Conservation (phyloP, 176 grass and related monocot species). For the Musa schizocarpa region DNA sequence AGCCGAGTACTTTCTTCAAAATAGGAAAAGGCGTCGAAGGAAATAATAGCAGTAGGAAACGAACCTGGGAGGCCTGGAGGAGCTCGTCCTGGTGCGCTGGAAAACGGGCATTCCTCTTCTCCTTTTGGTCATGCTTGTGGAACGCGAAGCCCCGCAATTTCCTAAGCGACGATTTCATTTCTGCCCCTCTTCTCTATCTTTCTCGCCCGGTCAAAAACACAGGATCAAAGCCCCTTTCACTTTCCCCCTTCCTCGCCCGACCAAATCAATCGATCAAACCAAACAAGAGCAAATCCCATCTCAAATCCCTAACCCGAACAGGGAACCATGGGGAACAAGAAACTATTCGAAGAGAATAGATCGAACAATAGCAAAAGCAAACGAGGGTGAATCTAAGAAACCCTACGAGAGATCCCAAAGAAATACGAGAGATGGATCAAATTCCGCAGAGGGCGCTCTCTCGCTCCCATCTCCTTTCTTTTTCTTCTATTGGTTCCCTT, state of each 20-base stretch:
- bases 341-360: neutral
- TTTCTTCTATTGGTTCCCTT: neutral
- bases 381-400: neutral
- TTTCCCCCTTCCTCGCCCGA: neutral
- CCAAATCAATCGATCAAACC: neutral
- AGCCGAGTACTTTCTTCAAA: neutral
- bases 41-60: neutral
- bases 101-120: constrained; percentile 31
- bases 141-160: constrained; percentile 58
- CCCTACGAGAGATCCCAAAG: neutral
- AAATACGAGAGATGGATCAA: neutral
- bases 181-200: neutral
- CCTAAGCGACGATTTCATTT: constrained; percentile 88
- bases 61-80: constrained; percentile 53
- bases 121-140: constrained; percentile 28
- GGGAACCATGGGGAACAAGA: neutral
- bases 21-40: neutral
- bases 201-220: neutral
- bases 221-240: neutral
- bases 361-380: neutral
- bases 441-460: neutral
- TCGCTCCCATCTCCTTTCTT: neutral
- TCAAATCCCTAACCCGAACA: neutral
- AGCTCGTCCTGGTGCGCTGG: constrained; percentile 76
- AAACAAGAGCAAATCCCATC: neutral